These are phyloP conservation scores for Pisolithus albus DNA, from an alignment of 768 basidiomycete genomes.

Conservation along the genomic window DNA sequence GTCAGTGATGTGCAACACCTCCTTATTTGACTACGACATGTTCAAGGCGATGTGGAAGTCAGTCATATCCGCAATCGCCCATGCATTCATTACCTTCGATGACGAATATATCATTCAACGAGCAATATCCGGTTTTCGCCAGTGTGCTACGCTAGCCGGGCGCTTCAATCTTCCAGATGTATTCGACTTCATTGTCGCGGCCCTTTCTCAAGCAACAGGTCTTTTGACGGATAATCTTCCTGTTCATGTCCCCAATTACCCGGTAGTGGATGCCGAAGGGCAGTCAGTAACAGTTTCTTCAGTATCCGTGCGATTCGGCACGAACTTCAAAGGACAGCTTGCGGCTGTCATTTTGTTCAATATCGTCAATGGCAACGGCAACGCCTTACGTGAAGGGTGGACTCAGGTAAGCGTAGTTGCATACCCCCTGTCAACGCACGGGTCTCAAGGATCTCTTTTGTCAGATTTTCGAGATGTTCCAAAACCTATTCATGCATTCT, in stretches of 20 bases:
- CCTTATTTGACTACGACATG: constrained; percentile 84
- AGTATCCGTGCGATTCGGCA: constrained; percentile 89
- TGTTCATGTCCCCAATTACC: constrained; percentile 72
- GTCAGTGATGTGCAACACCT: constrained; percentile 67
- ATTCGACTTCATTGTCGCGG: constrained; percentile 93
- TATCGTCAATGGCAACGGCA: constrained; percentile 93
- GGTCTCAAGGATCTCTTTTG: constrained; percentile 1
- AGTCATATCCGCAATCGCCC: constrained; percentile 88
- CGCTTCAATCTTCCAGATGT: constrained; percentile 89
- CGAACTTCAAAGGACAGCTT: constrained; percentile 89
- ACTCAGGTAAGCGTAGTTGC: constrained; percentile 50
- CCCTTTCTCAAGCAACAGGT: constrained; percentile 87
- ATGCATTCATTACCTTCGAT: constrained; percentile 92
- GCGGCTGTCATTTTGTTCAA: constrained; percentile 97
- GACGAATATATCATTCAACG: constrained; percentile 96
- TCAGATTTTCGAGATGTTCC: constrained; percentile 97
- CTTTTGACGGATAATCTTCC: constrained; percentile 71
- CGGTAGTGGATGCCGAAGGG: constrained; percentile 83
- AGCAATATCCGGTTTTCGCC: constrained; percentile 92
- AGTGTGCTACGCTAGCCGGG: constrained; percentile 90
- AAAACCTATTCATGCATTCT: constrained; percentile 91
- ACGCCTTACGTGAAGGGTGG: constrained; percentile 93
- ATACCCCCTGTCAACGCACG: not conserved
- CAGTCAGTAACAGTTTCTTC: constrained; percentile 88
- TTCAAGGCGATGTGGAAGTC: constrained; percentile 93